Evolutionary conservation across 805 yeast genomes (phyloP).

Genomic region (Saccharomycopsis microspora): DNA sequence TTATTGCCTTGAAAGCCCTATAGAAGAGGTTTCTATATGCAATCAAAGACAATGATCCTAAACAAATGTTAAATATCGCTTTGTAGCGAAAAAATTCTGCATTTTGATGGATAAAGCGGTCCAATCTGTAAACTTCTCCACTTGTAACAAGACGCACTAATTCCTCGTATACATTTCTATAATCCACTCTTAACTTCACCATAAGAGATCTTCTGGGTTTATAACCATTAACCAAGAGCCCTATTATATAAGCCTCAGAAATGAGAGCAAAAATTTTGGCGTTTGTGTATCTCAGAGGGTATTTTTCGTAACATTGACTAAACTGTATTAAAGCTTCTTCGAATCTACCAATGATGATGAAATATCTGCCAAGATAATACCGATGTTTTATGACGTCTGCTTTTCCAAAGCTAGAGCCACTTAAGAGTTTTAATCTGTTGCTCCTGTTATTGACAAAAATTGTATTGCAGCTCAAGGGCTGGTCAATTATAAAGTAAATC

Average conservation of each 20-base stretch:
- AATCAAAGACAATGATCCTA: not conserved
- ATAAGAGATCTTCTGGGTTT: constrained; percentile 5
- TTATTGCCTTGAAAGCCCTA: constrained; percentile 6
- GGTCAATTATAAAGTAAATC: constrained; percentile 14
- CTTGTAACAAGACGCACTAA: not conserved
- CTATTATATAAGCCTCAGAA: constrained; percentile 5
- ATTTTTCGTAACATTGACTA: constrained; percentile 7
- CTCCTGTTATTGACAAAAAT: constrained; percentile 10
- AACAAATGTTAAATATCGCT: constrained; percentile 2
- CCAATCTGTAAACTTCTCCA: constrained; percentile 6
- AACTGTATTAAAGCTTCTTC: constrained; percentile 11
- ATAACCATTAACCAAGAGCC: constrained; percentile 8
- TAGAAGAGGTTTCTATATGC: constrained; percentile 10
- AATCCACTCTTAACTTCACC: not conserved
- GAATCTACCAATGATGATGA: constrained; percentile 6
- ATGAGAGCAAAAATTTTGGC: constrained; percentile 1
- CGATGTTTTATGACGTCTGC: constrained; percentile 11
- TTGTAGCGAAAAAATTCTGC: not conserved
- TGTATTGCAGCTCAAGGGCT: constrained; percentile 13
- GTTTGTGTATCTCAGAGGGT: not conserved
- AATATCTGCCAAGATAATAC: constrained; percentile 10
- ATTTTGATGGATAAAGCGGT: not conserved
- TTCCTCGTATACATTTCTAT: not conserved
- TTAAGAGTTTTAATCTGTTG: constrained; percentile 7
- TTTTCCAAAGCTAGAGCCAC: constrained; percentile 4